Percentiles rank a stretch among this genome's conserved stretches.
phyloP scores from a whole-genome alignment of 768 basidiomycete species.

The Rhodocollybia butyracea region DNA sequence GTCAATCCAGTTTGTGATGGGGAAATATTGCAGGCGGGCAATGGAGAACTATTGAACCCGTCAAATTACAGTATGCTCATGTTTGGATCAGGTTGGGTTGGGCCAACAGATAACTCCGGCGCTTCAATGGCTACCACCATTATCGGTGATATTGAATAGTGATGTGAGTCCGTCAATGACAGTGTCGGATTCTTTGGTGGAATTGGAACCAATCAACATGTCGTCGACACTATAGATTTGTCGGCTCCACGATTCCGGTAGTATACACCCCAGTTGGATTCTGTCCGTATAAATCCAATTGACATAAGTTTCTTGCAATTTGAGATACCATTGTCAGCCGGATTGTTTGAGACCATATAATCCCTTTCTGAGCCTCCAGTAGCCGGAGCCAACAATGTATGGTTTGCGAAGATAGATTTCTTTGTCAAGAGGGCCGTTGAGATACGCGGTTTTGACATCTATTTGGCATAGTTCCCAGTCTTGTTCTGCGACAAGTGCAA shows the following conservation, averaged over 20 bases:
- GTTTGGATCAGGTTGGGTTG: neutral
- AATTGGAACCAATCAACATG: too few relatives aligned
- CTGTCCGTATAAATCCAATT: neutral
- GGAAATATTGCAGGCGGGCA: conserved; percentile 1
- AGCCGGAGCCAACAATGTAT: neutral
- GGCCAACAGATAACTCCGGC: neutral
- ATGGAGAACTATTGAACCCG: neutral
- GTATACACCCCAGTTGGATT: neutral
- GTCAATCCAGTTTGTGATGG: neutral
- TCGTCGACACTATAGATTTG: too few relatives aligned
- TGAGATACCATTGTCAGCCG: neutral
- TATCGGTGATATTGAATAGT: too few relatives aligned
- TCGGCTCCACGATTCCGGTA: too few relatives aligned
- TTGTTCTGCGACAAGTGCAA: too few relatives aligned
- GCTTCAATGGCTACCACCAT: neutral
- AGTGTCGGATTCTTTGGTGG: too few relatives aligned
- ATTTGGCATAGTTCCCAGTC: neutral
- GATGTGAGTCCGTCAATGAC: too few relatives aligned
- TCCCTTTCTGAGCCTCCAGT: neutral
- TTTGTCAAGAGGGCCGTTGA: neutral
- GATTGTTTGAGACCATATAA: neutral
- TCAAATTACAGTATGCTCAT: conserved; percentile 1
- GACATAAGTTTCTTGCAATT: too few relatives aligned
- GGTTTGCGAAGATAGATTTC: neutral
- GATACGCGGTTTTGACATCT: neutral